Conservation (phyloP, 441 rosid genomes). For the Flueggea neowawraea region DNA sequence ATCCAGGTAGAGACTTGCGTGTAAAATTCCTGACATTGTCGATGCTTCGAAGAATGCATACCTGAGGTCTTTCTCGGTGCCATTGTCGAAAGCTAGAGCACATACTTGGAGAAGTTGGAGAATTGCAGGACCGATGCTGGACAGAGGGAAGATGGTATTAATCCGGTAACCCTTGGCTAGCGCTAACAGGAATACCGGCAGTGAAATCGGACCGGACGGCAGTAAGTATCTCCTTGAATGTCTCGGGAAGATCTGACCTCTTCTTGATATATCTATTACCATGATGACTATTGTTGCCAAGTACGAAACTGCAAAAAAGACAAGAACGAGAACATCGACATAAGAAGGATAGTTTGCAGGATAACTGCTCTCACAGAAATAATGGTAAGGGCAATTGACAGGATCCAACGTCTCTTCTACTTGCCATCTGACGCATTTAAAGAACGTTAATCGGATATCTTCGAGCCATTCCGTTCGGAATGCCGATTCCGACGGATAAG, state of each 20-base stretch:
- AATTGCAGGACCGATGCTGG: slow-evolving; percentile 59
- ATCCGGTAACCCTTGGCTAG: slow-evolving; percentile 72
- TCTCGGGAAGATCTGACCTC: slow-evolving; percentile 19
- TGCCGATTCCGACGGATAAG: slow-evolving; percentile 14
- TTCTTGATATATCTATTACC: slow-evolving; percentile 35
- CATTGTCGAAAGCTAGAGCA: slow-evolving; percentile 47
- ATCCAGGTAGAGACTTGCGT: slow-evolving; percentile 71
- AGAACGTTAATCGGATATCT: slow-evolving; percentile 43
- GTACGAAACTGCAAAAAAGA: slow-evolving; percentile 38
- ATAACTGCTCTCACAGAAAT: slow-evolving; percentile 68
- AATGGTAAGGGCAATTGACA: slow-evolving; percentile 69
- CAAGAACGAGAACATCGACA: slow-evolving; percentile 40
- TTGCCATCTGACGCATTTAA: slow-evolving; percentile 84
- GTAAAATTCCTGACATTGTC: slow-evolving; percentile 71
- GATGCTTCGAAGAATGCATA: slow-evolving; percentile 71
- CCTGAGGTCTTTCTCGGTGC: slow-evolving; percentile 43
- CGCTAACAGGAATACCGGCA: slow-evolving; percentile 52
- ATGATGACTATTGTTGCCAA: slow-evolving; percentile 38
- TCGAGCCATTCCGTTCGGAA: slow-evolving; percentile 34
- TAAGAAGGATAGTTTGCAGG: slow-evolving; percentile 47
- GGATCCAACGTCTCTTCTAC: slow-evolving; percentile 85
- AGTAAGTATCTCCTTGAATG: slow-evolving; percentile 46
- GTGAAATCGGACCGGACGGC: slow-evolving; percentile 67
- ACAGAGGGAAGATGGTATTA: slow-evolving; percentile 55
- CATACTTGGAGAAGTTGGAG: slow-evolving; percentile 58